These are phyloP conservation scores for Geotrichum aggregatum DNA, from an alignment of 1,139 yeast species.

Conservation along the genomic window DNA sequence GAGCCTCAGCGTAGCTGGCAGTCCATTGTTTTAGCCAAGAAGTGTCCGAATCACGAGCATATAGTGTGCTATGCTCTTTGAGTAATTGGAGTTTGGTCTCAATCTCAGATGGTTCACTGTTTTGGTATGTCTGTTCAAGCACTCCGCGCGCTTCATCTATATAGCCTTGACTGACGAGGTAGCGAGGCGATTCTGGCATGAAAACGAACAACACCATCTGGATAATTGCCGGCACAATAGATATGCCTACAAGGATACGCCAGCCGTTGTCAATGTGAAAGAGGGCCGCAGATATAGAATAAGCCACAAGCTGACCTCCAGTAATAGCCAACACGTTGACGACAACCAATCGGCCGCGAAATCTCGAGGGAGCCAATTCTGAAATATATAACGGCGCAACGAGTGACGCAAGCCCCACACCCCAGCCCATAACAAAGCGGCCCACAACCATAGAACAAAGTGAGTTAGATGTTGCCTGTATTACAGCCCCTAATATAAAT, in stretches of 20 bases:
- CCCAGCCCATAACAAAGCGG: constrained; percentile 88
- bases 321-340: constrained; percentile 70
- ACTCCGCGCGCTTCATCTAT: constrained; percentile 63
- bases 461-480: constrained; percentile 73
- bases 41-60: neutral
- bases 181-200: constrained; percentile 95
- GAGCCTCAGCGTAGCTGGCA: constrained; percentile 7
- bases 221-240: constrained; percentile 77
- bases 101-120: constrained; percentile 13
- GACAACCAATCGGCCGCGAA: constrained; percentile 68
- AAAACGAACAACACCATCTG: constrained; percentile 76
- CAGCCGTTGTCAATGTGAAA: constrained; percentile 74
- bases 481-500: constrained; percentile 74
- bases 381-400: constrained; percentile 87
- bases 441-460: constrained; percentile 93
- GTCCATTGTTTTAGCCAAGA: constrained; percentile 13
- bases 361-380: constrained; percentile 87
- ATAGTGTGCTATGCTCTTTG: constrained; percentile 20
- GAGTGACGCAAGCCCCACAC: constrained; percentile 90
- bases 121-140: constrained; percentile 37
- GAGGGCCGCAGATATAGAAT: constrained; percentile 89
- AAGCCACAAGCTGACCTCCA: constrained; percentile 88
- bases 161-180: constrained; percentile 65
- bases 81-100: constrained; percentile 30
- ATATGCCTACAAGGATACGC: constrained; percentile 86